These are phyloP conservation scores for Isochrysis galbana DNA, from an alignment of 78 protist species.

Conservation along the genomic window DNA sequence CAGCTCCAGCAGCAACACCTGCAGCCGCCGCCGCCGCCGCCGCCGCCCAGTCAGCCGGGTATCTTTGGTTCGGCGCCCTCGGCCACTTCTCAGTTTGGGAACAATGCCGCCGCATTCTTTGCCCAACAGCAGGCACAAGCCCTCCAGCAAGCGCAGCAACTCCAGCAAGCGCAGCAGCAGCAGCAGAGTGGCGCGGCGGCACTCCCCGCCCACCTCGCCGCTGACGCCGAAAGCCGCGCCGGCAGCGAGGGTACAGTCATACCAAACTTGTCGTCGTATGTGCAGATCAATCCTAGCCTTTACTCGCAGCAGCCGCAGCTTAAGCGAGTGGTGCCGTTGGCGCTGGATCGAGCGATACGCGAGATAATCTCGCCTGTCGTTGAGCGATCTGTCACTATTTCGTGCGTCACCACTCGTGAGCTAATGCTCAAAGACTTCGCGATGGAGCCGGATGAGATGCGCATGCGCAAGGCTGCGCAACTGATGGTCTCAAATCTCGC, in stretches of 20 bases:
- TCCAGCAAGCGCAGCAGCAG: neutral
- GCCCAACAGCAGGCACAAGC: conserved; percentile 42
- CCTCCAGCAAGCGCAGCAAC: conserved; percentile 52
- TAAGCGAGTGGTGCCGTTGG: conserved; percentile 53
- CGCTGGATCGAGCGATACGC: conserved; percentile 77
- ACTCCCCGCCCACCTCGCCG: neutral
- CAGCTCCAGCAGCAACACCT: conserved; percentile 5
- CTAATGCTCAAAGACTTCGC: conserved; percentile 93
- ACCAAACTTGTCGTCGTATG: neutral
- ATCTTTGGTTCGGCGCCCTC: neutral
- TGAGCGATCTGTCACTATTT: conserved; percentile 85
- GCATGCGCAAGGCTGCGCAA: conserved; percentile 83
- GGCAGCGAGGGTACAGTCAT: neutral
- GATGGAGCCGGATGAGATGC: conserved; percentile 84
- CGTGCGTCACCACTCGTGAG: conserved; percentile 84
- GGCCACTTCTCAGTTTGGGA: neutral
- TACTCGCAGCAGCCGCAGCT: conserved; percentile 40
- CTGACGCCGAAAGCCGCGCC: neutral
- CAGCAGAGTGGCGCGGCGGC: neutral
- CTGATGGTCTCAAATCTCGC: conserved; percentile 88
- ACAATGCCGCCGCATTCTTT: neutral
- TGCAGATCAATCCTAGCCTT: conserved; percentile 25
- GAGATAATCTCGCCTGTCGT: conserved; percentile 87
- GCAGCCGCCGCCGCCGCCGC: neutral
- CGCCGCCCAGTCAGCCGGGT: neutral